phyloP scores from a whole-genome alignment of 2,329 filamentous ascomycete species.

The Ophiostoma triangulosporum region DNA sequence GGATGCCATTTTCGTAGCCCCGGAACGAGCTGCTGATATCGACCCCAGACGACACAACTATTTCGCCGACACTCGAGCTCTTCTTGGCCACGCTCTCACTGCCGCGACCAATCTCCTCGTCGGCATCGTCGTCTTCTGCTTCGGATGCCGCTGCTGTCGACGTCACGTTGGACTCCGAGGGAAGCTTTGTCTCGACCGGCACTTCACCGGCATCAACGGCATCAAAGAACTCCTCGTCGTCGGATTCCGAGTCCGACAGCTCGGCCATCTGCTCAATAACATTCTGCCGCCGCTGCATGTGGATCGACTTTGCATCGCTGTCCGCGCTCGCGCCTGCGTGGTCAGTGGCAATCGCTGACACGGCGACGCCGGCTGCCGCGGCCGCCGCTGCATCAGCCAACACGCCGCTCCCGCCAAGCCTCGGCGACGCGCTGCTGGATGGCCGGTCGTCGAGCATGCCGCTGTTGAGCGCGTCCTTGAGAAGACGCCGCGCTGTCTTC shows the following conservation, averaged over 20 bases:
- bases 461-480: constrained; percentile 68
- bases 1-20: constrained; percentile 82
- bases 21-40: constrained; percentile 68
- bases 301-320: constrained; percentile 12
- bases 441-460: constrained; percentile 25
- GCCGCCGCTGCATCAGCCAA: constrained; percentile 2
- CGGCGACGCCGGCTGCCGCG: background rate
- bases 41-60: constrained; percentile 31
- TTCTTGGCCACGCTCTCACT: background rate
- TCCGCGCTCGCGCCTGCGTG: background rate
- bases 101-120: constrained; percentile 26
- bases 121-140: constrained; percentile 9
- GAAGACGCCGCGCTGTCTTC: constrained; percentile 74
- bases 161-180: constrained; percentile 25
- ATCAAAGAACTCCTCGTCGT: constrained; percentile 94
- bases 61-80: constrained; percentile 15
- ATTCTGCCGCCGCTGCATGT: constrained; percentile 44
- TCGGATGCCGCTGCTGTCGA: background rate
- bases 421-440: constrained; percentile 1
- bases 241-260: constrained; percentile 68
- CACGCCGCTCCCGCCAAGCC: constrained; percentile 3
- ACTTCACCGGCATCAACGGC: constrained; percentile 89
- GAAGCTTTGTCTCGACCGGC: constrained; percentile 54
- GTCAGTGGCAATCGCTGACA: background rate
- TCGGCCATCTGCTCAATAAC: constrained; percentile 58